Evolutionary conservation across 2,329 filamentous ascomycete genomes (phyloP), one percentile per base, ranked within the genome.

Genomic region (Trichoderma polysporum): DNA sequence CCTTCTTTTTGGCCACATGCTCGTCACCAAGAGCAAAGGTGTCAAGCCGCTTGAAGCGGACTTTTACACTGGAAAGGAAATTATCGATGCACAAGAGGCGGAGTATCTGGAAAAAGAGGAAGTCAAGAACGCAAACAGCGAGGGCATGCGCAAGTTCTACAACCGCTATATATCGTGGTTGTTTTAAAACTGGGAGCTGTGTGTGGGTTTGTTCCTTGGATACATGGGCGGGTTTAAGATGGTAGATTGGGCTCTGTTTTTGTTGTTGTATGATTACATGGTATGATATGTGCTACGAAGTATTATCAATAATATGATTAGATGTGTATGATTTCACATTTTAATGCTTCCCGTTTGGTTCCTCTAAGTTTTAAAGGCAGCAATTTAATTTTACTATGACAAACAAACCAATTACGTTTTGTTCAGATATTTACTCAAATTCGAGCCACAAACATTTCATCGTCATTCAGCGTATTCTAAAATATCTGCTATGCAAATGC

Each of bases 21-120:
- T 85, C 67, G 70, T 78, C 67, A 86, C 82, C 62, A 83, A 84
- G 77, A 85, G 80, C 69, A 82, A 85, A 72, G 81, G 83, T 9
- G 76, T 91, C 61, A 81, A 82, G 69, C 80, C 90, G 0, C 78
- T 84, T 68, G 82, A 87, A 72, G 88, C 85, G 35, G 90, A 93
- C 80, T 85, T 93, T 69, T 92, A 85, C 80, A 85, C 85, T 0
- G 91, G 90, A 73, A 93, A 92, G 81, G 89, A 90, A 62, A 83
- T 86, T 68, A 90, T 92, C 70, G 90, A 92, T 77, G 83, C 86
- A 9, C 90, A 93, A 74, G 91, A 93, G 79, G 85, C 86, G 68
- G 88, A 87, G 69, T 93, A 90, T 78, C 72, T 91, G 64, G 88
- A 78, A 47, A 69, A 72, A 25, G 71, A 79, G 68, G 74, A 74